A percentile compares a stretch with the other conserved stretches of the same genome.
Conservation (phyloP, 306 rosid genomes). For the Vigna hirtella region DNA sequence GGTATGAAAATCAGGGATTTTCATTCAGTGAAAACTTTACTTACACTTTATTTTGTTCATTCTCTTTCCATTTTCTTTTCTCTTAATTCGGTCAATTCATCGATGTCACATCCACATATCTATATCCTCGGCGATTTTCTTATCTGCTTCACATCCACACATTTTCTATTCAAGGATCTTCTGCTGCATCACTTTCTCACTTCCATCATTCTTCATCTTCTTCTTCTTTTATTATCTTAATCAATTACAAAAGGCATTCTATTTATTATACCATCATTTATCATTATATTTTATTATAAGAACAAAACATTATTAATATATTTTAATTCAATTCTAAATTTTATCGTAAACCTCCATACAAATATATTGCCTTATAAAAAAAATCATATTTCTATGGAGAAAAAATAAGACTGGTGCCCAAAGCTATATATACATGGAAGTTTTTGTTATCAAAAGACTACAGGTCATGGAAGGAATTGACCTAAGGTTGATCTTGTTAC, state of each 20-base stretch:
- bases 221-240: too few species aligned
- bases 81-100: slow-evolving; percentile 54
- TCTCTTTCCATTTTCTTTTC: neutral
- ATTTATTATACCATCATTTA: too few species aligned
- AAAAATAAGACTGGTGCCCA: too few species aligned
- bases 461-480: neutral
- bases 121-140: slow-evolving; percentile 62
- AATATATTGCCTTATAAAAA: too few species aligned
- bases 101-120: slow-evolving; percentile 60
- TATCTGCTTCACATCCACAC: slow-evolving; percentile 64
- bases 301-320: too few species aligned
- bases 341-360: too few species aligned
- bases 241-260: too few species aligned
- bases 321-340: too few species aligned
- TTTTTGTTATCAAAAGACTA: neutral
- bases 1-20: slow-evolving; percentile 82
- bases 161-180: too few species aligned
- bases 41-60: neutral
- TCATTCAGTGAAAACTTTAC: neutral
- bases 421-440: neutral
- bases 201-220: neutral
- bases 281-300: too few species aligned
- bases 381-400: too few species aligned
- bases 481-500: neutral
- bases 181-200: neutral